phyloP scores from a whole-genome alignment of 768 basidiomycete genomes.

The Boletus vinaceobasis region DNA sequence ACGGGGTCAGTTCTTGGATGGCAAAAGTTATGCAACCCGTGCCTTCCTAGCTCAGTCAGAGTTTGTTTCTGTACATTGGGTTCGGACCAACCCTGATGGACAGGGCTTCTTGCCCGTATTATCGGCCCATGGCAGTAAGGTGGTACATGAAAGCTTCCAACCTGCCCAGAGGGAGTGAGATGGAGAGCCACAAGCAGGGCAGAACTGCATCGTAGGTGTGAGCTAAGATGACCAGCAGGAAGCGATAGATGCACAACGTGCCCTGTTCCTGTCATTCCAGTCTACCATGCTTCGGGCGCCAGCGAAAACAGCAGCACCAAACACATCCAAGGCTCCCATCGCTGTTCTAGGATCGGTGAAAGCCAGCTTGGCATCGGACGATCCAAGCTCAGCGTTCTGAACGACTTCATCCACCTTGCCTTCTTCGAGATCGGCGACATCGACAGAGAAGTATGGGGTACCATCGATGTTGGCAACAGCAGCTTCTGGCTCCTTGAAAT shows the following conservation, averaged over 20 bases:
- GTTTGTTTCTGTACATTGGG: neutral
- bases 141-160: constrained; percentile 86
- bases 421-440: constrained; percentile 55
- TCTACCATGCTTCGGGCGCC: constrained; percentile 80
- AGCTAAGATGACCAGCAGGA: neutral
- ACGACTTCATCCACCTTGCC: constrained; percentile 42
- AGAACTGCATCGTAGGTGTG: constrained; percentile 56
- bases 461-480: constrained; percentile 65
- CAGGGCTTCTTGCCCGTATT: constrained; percentile 63
- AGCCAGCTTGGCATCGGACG: constrained; percentile 39
- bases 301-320: constrained; percentile 75
- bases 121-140: constrained; percentile 72
- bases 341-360: constrained; percentile 68
- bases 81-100: constrained; percentile 58
- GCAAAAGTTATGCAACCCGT: constrained; percentile 82
- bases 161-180: constrained; percentile 91
- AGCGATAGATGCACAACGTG: constrained; percentile 21
- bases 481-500: constrained; percentile 54
- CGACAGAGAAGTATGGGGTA: constrained; percentile 82
- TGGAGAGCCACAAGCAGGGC: constrained; percentile 79
- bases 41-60: constrained; percentile 41
- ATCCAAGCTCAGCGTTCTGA: constrained; percentile 34
- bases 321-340: constrained; percentile 52
- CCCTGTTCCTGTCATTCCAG: constrained; percentile 92
- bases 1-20: constrained; percentile 85